Evolutionary conservation across 495 filamentous ascomycete species (phyloP), one percentile per base, ranked within the genome.

Genomic region (Parmelia sp.): DNA sequence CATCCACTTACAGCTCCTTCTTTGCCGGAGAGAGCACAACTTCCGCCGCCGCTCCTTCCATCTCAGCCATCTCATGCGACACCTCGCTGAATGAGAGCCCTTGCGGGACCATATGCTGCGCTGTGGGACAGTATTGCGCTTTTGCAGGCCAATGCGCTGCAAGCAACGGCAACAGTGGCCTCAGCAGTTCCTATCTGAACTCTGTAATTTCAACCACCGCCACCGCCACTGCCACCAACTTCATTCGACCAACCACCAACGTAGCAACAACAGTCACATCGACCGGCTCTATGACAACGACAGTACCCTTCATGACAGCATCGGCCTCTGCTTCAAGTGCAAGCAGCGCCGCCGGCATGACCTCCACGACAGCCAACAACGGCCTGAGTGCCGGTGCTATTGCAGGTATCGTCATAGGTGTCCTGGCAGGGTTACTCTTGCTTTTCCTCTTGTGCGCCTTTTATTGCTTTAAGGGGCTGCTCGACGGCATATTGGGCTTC

Each of bases 391-490:
- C 83, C 58, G 92, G 92, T 64, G 92, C 91, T 31, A 96, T 96
- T 69, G 92, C 92, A n/a, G 92, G 92, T 51, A 96, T 96, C 68
- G 92, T 96, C 66, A 88, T 96, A 57, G 92, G 92, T 67, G 84
- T 86, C 8, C 83, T 96, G 67, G 84, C 83, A n/a, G 92, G 88
- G 69, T 79, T 91, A 29, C 72, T 87, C 57, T 74, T 96, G 3
- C 79, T 96, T 21, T 71, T 90, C 15, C 81, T 93, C 6, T 68
- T 96, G 60, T 91, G 88, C 74, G 82, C 86, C 72, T 92, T 84
- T 78, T 84, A 86, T 75, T 88, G 90, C 68, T 82, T 87, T 65
- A 83, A 82, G 65, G 86, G 86, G 12, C 74, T 86, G 25, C 80
- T 89, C 73, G 82, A 88, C 62, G 81, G 77, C 21, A 61, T 90